Base-by-base conservation (phyloP, 108 stramenopile genomes). In the Cylindrotheca closterium region DNA sequence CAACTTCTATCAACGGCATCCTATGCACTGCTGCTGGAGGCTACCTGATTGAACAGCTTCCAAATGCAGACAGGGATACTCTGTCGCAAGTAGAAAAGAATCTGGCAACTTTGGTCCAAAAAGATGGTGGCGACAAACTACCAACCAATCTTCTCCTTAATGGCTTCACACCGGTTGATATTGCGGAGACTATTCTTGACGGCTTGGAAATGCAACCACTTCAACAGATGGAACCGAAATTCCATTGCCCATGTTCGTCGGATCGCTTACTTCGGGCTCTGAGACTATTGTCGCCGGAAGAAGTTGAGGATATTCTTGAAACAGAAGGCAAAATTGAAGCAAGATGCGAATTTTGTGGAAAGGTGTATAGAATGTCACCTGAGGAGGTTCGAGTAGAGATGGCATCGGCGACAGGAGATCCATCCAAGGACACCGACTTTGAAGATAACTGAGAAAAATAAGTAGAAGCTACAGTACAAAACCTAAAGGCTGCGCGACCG, bases 1-100 rank as follows among this genome's bases (percentile, higher is more conserved):
- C 78, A 1, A 83, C 85, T 8, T 56, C 83, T 12, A 66, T 88
- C 55, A 80, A 86, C 50, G 87, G 89, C 23, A 80, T 95, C 58
- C 68, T 95, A 10, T 90, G 89, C 52, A 88, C 78, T 12, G 83
- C 88, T n/a, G 88, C 88, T 4, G 93, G 93, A 7, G 93, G 93
- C 22, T 95, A 95, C 51, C 62, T 92, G 28, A 78, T 95, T 30
- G 93, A 95, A 70, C 85, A 86, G 28, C 81, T 95, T 47, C 93
- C 93, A 0, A 83, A 73, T 10, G 83, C 82, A 23, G 68, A 77
- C 8, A 64, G 60, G 0, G 90, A 88, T 46, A 77, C 78, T 0
- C 66, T 87, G 51, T 46, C 55, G 3, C 59, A 51, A 18, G 80
- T 92, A 33, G 81, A 84, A 70, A 45, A 75, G 58, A 95, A 95